Percentiles rank a stretch among this genome's conserved stretches.
Evolutionary conservation across 371 early-diverging fungal genomes (phyloP).

Genomic region (Chytridium lagenaria): DNA sequence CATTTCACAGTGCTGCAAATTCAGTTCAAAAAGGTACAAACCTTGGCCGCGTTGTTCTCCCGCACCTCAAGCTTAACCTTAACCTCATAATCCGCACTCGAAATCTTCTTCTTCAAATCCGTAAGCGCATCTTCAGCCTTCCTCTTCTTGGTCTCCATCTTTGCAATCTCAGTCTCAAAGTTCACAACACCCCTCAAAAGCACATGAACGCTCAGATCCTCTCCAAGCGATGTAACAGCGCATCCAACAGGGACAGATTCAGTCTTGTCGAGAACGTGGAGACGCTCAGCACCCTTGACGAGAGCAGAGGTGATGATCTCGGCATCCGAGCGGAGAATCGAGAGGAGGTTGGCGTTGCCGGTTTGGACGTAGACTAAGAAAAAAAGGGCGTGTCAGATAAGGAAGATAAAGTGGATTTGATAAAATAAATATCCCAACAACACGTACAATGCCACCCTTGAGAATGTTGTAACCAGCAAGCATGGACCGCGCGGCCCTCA

Average conservation of each 20-base stretch:
- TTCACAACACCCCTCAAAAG: slow-evolving; percentile 80
- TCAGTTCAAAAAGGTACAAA: slow-evolving; percentile 10
- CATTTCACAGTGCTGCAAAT: not conserved
- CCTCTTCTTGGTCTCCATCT: slow-evolving; percentile 69
- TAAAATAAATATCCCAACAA: no score
- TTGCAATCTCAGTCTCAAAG: slow-evolving; percentile 76
- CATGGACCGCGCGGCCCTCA: slow-evolving; percentile 79
- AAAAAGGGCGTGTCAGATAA: no score
- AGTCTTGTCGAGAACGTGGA: slow-evolving; percentile 56
- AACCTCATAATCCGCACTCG: slow-evolving; percentile 65
- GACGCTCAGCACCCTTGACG: slow-evolving; percentile 73
- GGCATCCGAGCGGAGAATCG: slow-evolving; percentile 52
- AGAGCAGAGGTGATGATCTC: slow-evolving; percentile 65
- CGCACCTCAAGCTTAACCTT: slow-evolving; percentile 71
- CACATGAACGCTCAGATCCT: slow-evolving; percentile 65
- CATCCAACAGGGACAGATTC: slow-evolving; percentile 75
- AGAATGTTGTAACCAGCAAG: slow-evolving; percentile 71
- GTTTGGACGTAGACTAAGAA: slow-evolving; percentile 53
- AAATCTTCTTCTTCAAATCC: slow-evolving; percentile 62
- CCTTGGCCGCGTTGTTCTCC: slow-evolving; percentile 66
- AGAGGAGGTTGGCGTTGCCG: slow-evolving; percentile 22
- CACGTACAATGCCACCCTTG: slow-evolving; percentile 57
- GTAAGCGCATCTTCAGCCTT: slow-evolving; percentile 63
- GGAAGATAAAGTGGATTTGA: no score
- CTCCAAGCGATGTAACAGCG: slow-evolving; percentile 66